Base-by-base conservation (phyloP, 345 rosid species). In the Noccaea caerulescens region DNA sequence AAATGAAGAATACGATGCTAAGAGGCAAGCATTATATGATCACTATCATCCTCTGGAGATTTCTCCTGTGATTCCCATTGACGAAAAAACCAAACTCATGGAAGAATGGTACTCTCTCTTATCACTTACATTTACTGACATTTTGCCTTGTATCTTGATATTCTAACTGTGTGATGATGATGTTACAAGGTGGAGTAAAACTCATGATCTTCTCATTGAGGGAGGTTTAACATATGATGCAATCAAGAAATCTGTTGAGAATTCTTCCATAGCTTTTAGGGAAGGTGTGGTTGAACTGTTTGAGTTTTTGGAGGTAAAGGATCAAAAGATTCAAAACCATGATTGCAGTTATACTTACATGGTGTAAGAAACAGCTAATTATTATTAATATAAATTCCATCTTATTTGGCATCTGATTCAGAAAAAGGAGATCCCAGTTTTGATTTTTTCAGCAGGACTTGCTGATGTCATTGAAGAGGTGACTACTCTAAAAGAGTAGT, bases 401-500 rank as follows among this genome's bases (percentile, higher is more conserved):
- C 20, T 13, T 12, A 11, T 13, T 60, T 51, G 54, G 25, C 4
- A 36, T 75, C 5, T 68, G 69, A 37, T 79, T 76, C 84, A 92
- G 98, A 80, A 89, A 79, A 86, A 65, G 72, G 87, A 84, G 56
- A 75, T 92, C 58, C 96, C 98, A 0, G 77, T 92, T 55, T 84
- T 87, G 76, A 82, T 92, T 77, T 92, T 92, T 80, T 90, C 98
- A 71, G 95, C 95, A n/a, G 98, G 96, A 46, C 93, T 92, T 70
- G 98, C 95, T 62, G 96, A 92, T 82, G 86, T 92, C 23, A 92
- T 90, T 75, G 96, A 92, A 82, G 98, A 92, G 95, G 98, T 89
- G 68, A 64, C 78, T 16, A 16, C 18, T 16, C 18, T 16, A 16
- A 16, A 16, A 34, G 14, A 49, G 57, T 56, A 20, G 34, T 46